Base-by-base conservation (phyloP, 2,329 filamentous ascomycete species). In the Exophiala calicioides region DNA sequence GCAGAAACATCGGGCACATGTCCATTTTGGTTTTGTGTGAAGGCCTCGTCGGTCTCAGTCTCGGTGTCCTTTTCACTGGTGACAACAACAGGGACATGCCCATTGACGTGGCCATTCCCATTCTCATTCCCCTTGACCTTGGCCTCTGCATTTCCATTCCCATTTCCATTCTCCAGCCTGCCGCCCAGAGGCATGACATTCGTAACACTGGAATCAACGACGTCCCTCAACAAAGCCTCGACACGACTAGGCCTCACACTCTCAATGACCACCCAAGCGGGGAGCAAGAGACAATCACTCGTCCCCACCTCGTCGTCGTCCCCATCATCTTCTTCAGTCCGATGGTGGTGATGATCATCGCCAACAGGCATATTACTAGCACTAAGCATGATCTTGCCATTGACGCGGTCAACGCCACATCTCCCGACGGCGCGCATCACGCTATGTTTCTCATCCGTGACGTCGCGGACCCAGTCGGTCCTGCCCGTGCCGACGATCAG, bases 401-500 rank as follows among this genome's bases (percentile, higher is more conserved):
- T 52, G 26, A 24, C 46, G 21, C 48, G 32, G 21, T 57, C 49
- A 12, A 72, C 62, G 1, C 67, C 69, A 13, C 66, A 65, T 46
- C 68, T 70, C 30, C 70, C 78, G 58, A 90, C 78, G 1, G 86
- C 87, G 71, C 89, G 76, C 87, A 91, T 91, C 23, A 91, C 78
- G 63, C 85, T 89, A 4, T 86, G 86, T 68, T 87, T 84, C 74
- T 97, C 93, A 63, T 97, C 87, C 46, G 80, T 82, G 34, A 95
- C 88, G 71, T 95, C 86, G 50, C 88, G 73, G 62, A 91, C 86
- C 93, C 93, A 98, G 69, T 98, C 93, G 19, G 84, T 79, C 79
- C 96, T 95, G 52, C 90, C 88, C n/a, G 93, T 98, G 18, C 89
- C 93, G 12, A 97, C 89, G 23, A 98, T 73, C 52, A 95, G 65